Conservation (phyloP, 805 yeast genomes). For the Priceomyces fermenticarens region DNA sequence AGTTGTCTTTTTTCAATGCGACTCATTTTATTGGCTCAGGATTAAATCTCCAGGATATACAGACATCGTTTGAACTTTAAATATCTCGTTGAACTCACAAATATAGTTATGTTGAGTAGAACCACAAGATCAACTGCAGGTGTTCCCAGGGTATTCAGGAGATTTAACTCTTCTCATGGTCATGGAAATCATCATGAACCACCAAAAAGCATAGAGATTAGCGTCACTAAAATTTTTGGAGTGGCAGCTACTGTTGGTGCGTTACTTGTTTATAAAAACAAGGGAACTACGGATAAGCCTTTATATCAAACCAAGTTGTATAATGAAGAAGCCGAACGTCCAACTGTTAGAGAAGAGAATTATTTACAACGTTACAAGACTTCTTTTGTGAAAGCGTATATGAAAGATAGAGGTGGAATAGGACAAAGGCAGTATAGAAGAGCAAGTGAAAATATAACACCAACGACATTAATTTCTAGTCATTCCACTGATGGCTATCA, state of each 20-base stretch:
- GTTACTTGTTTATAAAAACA: slow-evolving; percentile 30
- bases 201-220: slow-evolving; percentile 32
- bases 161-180: slow-evolving; percentile 19
- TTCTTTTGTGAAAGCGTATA: slow-evolving; percentile 40
- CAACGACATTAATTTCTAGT: slow-evolving; percentile 34
- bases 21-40: slow-evolving; percentile 3
- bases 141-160: slow-evolving; percentile 10
- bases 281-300: slow-evolving; percentile 31
- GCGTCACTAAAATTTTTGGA: slow-evolving; percentile 39
- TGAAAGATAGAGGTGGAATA: slow-evolving; percentile 44
- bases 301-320: slow-evolving; percentile 36
- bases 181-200: slow-evolving; percentile 14
- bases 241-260: slow-evolving; percentile 39
- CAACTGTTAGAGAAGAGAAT: slow-evolving; percentile 32
- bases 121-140: slow-evolving; percentile 3
- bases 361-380: slow-evolving; percentile 37
- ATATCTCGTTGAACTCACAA: neutral
- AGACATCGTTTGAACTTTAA: neutral
- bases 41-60: neutral
- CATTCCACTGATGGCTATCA: slow-evolving; percentile 40
- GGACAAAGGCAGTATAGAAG: slow-evolving; percentile 41
- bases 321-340: slow-evolving; percentile 31
- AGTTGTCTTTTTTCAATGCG: slow-evolving; percentile 1
- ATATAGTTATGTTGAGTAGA: slow-evolving; percentile 10
- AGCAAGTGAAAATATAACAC: slow-evolving; percentile 25